Evolutionary conservation across 2,329 filamentous ascomycete genomes (phyloP).

Genomic region (Xylaria sp.): DNA sequence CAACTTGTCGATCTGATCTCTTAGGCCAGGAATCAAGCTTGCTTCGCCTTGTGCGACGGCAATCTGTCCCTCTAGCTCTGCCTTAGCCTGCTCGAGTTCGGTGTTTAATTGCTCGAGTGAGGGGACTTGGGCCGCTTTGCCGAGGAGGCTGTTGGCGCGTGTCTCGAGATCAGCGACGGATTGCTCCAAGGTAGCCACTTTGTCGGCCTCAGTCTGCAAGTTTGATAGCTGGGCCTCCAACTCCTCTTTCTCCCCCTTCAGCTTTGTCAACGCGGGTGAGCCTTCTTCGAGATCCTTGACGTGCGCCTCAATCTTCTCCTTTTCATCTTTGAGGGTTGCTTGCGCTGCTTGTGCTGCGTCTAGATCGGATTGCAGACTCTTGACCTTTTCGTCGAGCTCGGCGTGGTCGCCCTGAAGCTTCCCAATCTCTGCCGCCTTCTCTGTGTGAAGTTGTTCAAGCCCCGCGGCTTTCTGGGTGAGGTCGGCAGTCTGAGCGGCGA

Average conservation of each 20-base stretch:
- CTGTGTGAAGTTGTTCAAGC: conserved; percentile 35
- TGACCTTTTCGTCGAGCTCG: conserved; percentile 35
- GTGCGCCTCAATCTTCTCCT: conserved; percentile 32
- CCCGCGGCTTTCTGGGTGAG: conserved; percentile 34
- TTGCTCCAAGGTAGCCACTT: conserved; percentile 23
- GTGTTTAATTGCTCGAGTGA: conserved; percentile 27
- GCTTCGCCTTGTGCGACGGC: conserved; percentile 26
- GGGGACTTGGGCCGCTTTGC: conserved; percentile 32
- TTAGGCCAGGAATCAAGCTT: conserved; percentile 33
- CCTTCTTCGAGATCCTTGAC: conserved; percentile 36
- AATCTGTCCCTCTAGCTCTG: conserved; percentile 21
- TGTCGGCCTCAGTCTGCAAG: conserved; percentile 27
- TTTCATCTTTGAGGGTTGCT: conserved; percentile 32
- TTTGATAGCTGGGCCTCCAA: conserved; percentile 30
- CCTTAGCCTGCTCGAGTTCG: conserved; percentile 27
- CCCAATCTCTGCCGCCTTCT: conserved; percentile 24
- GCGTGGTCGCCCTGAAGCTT: conserved; percentile 37
- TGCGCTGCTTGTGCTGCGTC: conserved; percentile 34
- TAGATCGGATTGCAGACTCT: conserved; percentile 37
- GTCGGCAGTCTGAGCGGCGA: conserved; percentile 33
- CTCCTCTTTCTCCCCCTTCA: conserved; percentile 36
- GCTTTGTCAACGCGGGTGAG: conserved; percentile 27
- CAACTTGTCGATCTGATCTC: conserved; percentile 34
- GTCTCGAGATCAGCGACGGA: conserved; percentile 34
- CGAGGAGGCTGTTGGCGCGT: conserved; percentile 30